Evolutionary conservation across 2,329 filamentous ascomycete species (phyloP), one percentile per base, ranked within the genome.

Genomic region (Cercospora sp.): DNA sequence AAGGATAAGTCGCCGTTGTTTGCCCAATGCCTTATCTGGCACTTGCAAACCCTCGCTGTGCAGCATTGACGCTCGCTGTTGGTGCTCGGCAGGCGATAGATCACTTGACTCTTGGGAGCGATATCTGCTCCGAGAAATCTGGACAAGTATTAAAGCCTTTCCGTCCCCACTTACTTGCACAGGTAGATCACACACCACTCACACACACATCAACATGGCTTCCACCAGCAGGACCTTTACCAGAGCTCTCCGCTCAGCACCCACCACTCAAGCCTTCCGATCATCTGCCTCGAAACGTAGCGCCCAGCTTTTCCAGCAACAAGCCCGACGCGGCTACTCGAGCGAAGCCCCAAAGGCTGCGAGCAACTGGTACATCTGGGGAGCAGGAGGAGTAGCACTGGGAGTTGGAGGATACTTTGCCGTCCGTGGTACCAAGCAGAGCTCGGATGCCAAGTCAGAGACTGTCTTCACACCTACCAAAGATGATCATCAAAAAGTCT

Each of bases 401-500:
- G 90, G 85, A 77, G 91, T 86, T 75, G 89, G 86, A 73, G 89
- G 86, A 68, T 91, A 86, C 80, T 90, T 86, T 79, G 89, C 87
- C 80, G 89, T 89, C 80, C 85, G 83, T 74, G 84, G 87, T 32
- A 67, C 66, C 8, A 80, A 81, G 68, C 81, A 80, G 16, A 79
- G 77, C 8, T 63, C 82, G 84, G 72, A 81, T 62, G 71, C 78
- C 18, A 69, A 73, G 63, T 65, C 58, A 53, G 26, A 49, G 49
- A 61, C 87, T 78, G 79, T 87, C 74, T 90, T 94, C 83, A 87
- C 84, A 62, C 92, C 93, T 69, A 91, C 87, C 77, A 88, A 91
- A 82, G 89, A 90, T 76, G 93, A 99, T 82, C 98, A 97, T 85
- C 93, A 97, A 85, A 91, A 92, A 82, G 92, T 98, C 64, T 98